Evolutionary conservation across 1,284 basidiomycete species (phyloP), one percentile per base, ranked within the genome.

Genomic region (Pholiota adiposa): DNA sequence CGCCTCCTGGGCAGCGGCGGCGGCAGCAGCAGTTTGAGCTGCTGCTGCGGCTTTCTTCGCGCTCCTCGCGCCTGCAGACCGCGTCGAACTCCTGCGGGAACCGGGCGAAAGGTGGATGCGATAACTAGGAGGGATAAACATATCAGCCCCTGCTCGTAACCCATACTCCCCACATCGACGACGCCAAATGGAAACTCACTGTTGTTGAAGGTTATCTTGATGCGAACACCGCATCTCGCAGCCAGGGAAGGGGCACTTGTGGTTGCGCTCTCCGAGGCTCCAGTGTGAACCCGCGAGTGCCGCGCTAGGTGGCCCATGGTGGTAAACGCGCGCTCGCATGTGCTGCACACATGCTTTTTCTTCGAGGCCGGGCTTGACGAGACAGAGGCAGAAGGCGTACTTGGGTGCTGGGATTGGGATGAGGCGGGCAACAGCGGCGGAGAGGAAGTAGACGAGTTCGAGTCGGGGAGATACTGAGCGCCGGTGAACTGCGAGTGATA

Each of bases 231-330:
- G 80, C 2, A 89, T 92, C 64, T 92, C 88, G 70, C 91, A 93
- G 34, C 90, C 90, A 21, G 90, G 90, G 74, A 92, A 92, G 29
- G 90, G 90, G 67, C 90, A 93, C 58, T 86, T 89, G 77, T 92
- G 89, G 73, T 91, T 91, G 59, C 88, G 78, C 69, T 92, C 89
- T 54, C 92, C 91, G 7, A n/a, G n/a, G n/a, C n/a, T n/a, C n/a
- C n/a, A n/a, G 92, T 94, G 75, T 94, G 92, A 11, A 93, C 86
- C 54, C 90, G 82, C 23, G 88, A 83, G 72, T 94, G 92, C 51
- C 92, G 83, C 0, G 92, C 89, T 19, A 94, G 84, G 69, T 94
- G 93, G 33, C 92, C 92, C 66, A 86, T 89, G 44, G 92, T 94
- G 54, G 90, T 92, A 74, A 94, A 94, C 1, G 84, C 83, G 54